Evolutionary conservation across 257 asterid genomes (phyloP), one percentile per base, ranked within the genome.

Genomic region (Lycium ferocissimum): DNA sequence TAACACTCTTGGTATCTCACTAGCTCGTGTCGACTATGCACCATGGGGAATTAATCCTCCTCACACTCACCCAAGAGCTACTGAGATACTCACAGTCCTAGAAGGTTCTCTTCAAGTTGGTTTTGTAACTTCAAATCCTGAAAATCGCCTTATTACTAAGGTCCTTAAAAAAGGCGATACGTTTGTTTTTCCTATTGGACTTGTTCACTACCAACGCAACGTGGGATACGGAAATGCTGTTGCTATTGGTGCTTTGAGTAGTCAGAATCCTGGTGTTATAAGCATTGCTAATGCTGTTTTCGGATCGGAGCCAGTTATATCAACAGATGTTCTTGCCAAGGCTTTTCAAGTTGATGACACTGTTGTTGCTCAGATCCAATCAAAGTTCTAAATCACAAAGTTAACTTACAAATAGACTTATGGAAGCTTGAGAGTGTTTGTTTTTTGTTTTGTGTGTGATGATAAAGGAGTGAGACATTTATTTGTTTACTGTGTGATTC

Each of bases 11-110:
- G 87, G 89, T 49, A 61, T 84, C 45, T 62, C 84, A 3, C 10
- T 84, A 81, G 86, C 81, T 45, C 86, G 87, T 3, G 81, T 87
- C 0, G 89, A 81, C 61, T 87, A 81, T 4, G 20, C 51, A 14
- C 86, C 73, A 2, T 58, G 65, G 65, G 65, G 65, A 18, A 58
- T 58, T 3, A 58, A 58, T 26, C 11, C 65, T 58, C 65, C 65
- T 58, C 65, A 58, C 45, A 13, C 47, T 49, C 81, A 76, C 2
- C 81, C 81, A 11, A 49, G 63, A 51, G 81, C 81, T 13, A 51
- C 81, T 40, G 71, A 20, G 0, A 62, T 81, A 45, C 5, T 81
- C 75, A 37, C 45, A 40, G 43, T 61, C 43, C 84, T 62, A 13
- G 26, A 51, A 26, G 82, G 47, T 51, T 26, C 47, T 76, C 63